phyloP scores from a whole-genome alignment of 139 green algal species.

The Picochlorum sp. region DNA sequence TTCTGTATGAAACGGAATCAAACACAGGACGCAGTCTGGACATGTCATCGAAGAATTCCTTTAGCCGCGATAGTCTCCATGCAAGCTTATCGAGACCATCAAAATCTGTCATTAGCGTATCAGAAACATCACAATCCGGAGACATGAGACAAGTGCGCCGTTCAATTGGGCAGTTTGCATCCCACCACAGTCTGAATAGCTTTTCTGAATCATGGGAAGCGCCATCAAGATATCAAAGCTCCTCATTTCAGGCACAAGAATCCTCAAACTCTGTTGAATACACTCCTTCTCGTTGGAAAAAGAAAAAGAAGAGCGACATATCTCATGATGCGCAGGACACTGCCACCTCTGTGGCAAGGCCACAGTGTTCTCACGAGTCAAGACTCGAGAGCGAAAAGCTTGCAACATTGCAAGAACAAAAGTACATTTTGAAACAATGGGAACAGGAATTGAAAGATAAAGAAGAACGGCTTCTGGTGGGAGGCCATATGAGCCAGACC shows the following conservation, averaged over 20 bases:
- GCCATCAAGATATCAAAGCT: not conserved
- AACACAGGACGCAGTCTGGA: too few species aligned
- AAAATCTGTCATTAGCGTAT: not conserved
- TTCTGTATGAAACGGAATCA: too few species aligned
- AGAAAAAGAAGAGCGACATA: not conserved
- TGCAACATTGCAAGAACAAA: conserved; percentile 26
- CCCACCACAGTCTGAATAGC: not conserved
- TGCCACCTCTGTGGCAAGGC: not conserved
- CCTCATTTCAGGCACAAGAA: not conserved
- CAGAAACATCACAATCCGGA: not conserved
- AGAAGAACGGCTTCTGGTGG: conserved; percentile 11
- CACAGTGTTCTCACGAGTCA: not conserved
- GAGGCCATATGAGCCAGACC: not conserved
- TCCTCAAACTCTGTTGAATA: not conserved
- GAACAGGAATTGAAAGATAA: conserved; percentile 19
- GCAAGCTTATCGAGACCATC: not conserved
- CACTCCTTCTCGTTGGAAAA: not conserved
- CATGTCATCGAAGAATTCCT: too few species aligned
- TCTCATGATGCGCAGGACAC: not conserved
- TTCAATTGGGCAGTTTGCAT: not conserved
- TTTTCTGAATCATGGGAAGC: not conserved
- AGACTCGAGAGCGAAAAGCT: conserved; percentile 7
- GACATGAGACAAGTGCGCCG: not conserved
- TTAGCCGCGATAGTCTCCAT: not conserved
- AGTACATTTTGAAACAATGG: conserved; percentile 19